phyloP scores from a whole-genome alignment of 495 filamentous ascomycete genomes.

The Tuber indicum region DNA sequence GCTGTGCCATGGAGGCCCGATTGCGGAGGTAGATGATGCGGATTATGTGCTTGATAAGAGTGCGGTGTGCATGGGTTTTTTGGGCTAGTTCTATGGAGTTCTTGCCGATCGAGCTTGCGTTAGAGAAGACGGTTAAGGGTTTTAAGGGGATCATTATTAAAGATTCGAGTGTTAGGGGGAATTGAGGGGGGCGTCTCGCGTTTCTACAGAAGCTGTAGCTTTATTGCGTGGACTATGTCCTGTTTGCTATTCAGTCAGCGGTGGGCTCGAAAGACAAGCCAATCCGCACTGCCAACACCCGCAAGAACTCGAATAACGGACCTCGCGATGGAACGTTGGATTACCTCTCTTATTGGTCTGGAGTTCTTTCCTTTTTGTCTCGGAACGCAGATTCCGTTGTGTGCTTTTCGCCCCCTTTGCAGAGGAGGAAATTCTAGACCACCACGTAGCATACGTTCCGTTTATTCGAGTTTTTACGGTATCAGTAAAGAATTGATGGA shows the following conservation, averaged over 20 bases:
- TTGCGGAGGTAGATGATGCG: constrained; percentile 58
- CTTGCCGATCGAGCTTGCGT: constrained; percentile 61
- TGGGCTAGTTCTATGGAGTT: constrained; percentile 65
- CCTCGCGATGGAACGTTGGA: too few relatives aligned
- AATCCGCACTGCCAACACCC: background rate
- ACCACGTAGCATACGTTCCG: too few relatives aligned
- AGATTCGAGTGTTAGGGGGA: background rate
- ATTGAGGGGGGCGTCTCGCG: background rate
- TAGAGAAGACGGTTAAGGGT: constrained; percentile 53
- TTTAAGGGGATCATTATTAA: constrained; percentile 52
- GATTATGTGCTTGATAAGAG: constrained; percentile 55
- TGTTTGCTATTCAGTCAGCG: background rate
- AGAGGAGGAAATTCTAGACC: too few relatives aligned
- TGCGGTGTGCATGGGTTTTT: constrained; percentile 63
- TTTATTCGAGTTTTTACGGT: too few relatives aligned
- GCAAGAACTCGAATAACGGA: too few relatives aligned
- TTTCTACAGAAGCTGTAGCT: background rate
- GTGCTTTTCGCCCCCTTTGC: too few relatives aligned
- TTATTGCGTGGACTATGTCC: background rate
- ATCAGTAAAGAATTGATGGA: too few relatives aligned
- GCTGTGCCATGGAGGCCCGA: constrained; percentile 63
- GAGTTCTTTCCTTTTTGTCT: too few relatives aligned
- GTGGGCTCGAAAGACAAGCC: background rate
- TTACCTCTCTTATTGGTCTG: too few relatives aligned
- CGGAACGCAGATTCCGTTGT: too few relatives aligned